Percentiles rank a stretch among this genome's conserved stretches.
Conservation (phyloP, 169 alveolate genomes). For the Cardiosporidium cionae region DNA sequence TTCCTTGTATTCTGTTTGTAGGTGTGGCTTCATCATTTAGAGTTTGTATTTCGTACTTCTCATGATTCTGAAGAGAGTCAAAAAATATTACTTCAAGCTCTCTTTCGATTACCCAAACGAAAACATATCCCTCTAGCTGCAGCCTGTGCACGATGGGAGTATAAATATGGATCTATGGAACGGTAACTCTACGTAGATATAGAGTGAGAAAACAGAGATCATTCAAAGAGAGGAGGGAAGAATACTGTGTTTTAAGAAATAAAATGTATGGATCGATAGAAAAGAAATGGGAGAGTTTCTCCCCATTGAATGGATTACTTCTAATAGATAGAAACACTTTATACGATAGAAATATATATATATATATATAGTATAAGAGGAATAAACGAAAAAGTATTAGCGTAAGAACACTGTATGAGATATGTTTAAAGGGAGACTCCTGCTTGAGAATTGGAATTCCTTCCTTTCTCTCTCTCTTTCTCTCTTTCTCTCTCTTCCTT, state of each 20-base stretch:
- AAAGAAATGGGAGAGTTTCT: background rate
- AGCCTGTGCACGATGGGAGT: conserved; percentile 32
- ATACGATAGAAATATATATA: background rate
- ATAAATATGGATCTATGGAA: conserved; percentile 6
- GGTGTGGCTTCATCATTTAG: conserved; percentile 40
- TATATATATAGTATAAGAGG: no score
- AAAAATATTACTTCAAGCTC: conserved; percentile 17
- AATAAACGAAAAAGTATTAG: no score
- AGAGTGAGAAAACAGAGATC: background rate
- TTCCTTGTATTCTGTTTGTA: background rate
- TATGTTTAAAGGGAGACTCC: no score
- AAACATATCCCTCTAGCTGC: conserved; percentile 35
- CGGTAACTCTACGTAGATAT: conserved; percentile 11
- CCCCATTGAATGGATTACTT: background rate
- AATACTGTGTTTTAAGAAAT: background rate
- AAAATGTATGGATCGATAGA: background rate
- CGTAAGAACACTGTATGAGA: no score
- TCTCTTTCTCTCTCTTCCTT: no score
- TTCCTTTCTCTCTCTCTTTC: no score
- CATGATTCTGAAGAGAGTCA: conserved; percentile 24
- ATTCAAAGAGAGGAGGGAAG: background rate
- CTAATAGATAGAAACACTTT: background rate
- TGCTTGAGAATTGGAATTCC: no score
- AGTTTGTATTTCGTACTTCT: conserved; percentile 3
- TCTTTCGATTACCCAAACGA: conserved; percentile 24